These are phyloP conservation scores for Haberlea rhodopensis DNA, from an alignment of 257 asterid genomes.

Conservation along the genomic window DNA sequence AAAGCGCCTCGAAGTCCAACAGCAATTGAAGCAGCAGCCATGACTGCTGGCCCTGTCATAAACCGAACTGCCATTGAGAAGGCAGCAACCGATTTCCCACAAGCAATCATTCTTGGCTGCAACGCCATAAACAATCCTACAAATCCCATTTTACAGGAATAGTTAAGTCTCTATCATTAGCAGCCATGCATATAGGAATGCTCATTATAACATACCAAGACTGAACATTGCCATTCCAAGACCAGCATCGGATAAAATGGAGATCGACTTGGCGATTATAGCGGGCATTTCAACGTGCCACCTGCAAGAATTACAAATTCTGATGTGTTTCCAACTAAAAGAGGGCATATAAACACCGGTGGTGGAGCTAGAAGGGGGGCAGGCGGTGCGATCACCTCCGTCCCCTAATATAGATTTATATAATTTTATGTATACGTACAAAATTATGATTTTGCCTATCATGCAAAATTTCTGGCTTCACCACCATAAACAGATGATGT, in stretches of 20 bases:
- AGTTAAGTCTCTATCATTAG: background rate
- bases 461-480: background rate
- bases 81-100: constrained; percentile 58
- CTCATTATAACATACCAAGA: constrained; percentile 38
- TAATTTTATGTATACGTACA: background rate
- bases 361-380: background rate
- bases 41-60: constrained; percentile 63
- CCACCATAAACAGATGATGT: background rate
- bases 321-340: background rate
- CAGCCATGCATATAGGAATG: background rate
- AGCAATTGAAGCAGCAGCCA: constrained; percentile 72
- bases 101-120: constrained; percentile 65
- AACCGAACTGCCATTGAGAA: constrained; percentile 65
- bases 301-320: constrained; percentile 27
- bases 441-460: background rate
- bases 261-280: constrained; percentile 52
- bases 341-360: background rate
- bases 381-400: background rate
- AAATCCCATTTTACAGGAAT: background rate
- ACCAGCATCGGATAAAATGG: constrained; percentile 71
- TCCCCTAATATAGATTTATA: background rate
- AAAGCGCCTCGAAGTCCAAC: constrained; percentile 63
- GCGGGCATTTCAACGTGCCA: constrained; percentile 77
- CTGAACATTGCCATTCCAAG: constrained; percentile 88
- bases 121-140: constrained; percentile 71